These are phyloP conservation scores for Paraphoma sp. DNA, from an alignment of 2,329 filamentous ascomycete genomes.

Conservation along the genomic window DNA sequence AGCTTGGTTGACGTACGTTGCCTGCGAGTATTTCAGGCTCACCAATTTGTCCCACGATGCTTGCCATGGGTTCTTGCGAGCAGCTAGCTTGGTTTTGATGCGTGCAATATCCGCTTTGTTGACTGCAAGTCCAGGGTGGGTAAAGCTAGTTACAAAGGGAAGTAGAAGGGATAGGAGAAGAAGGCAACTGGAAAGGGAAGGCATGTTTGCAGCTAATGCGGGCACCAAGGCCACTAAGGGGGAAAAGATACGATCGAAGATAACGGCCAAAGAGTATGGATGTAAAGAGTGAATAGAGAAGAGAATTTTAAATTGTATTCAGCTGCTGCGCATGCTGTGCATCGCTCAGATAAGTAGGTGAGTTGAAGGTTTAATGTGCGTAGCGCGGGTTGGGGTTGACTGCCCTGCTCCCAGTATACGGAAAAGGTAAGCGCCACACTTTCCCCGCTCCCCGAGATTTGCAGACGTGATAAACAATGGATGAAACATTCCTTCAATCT, in stretches of 20 bases:
- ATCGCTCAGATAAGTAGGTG: too few species aligned
- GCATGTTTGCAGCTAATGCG: background rate
- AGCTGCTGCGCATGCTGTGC: too few species aligned
- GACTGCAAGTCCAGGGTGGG: conserved; percentile 8
- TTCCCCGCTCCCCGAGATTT: too few species aligned
- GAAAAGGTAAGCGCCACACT: too few species aligned
- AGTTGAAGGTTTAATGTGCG: too few species aligned
- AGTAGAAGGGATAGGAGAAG: background rate
- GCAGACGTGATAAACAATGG: background rate
- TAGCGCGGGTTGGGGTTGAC: too few species aligned
- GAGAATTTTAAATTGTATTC: too few species aligned
- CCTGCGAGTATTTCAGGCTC: conserved; percentile 5
- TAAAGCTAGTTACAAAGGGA: background rate
- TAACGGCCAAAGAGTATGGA: too few species aligned
- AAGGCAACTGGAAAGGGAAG: background rate
- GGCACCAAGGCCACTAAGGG: too few species aligned
- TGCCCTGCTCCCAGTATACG: too few species aligned
- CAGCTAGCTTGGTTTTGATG: conserved; percentile 7
- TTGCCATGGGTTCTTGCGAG: conserved; percentile 9
- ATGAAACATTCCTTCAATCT: background rate
- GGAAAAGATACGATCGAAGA: too few species aligned
- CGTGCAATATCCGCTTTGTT: conserved; percentile 5
- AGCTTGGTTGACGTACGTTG: conserved; percentile 1
- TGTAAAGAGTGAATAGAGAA: too few species aligned
- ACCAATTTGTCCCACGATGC: conserved; percentile 8